phyloP scores from a whole-genome alignment of 495 filamentous ascomycete species.

The Penicillium verhagenii region DNA sequence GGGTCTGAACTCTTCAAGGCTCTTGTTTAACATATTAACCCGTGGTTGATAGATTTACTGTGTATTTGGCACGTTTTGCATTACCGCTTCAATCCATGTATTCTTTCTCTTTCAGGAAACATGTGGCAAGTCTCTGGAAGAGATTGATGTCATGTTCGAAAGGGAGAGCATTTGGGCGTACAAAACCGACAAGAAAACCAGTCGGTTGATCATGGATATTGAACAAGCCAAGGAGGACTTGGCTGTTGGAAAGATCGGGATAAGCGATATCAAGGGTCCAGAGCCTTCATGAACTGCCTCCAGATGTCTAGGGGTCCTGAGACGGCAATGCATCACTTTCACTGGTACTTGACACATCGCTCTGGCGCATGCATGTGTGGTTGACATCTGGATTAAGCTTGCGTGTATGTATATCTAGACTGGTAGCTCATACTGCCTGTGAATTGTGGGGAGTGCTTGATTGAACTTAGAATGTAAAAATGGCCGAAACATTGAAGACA shows the following conservation, averaged over 20 bases:
- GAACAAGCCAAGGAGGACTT: constrained; percentile 18
- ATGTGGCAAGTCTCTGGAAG: constrained; percentile 60
- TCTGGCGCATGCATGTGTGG: too few relatives aligned
- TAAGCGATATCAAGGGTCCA: neutral
- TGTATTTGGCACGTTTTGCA: constrained; percentile 32
- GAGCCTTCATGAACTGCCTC: neutral
- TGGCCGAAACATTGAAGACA: neutral
- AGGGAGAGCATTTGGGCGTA: constrained; percentile 22
- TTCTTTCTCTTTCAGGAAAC: constrained; percentile 69
- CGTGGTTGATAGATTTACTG: constrained; percentile 10
- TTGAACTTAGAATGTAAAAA: too few relatives aligned
- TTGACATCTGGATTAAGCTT: too few relatives aligned
- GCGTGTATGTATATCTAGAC: too few relatives aligned
- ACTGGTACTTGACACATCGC: too few relatives aligned
- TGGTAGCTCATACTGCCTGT: too few relatives aligned
- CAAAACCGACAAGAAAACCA: constrained; percentile 10
- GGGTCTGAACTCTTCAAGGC: neutral
- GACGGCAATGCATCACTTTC: too few relatives aligned
- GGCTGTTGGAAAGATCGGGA: constrained; percentile 1
- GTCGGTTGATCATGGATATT: constrained; percentile 14
- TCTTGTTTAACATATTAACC: neutral
- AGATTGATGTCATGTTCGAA: constrained; percentile 63
- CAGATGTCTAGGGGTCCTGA: neutral
- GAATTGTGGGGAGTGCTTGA: too few relatives aligned
- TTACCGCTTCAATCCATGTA: constrained; percentile 62